Percentiles rank a stretch among this genome's conserved stretches.
Conservation (phyloP, 2,329 filamentous ascomycete genomes). For the Trichoderma guizhouense region DNA sequence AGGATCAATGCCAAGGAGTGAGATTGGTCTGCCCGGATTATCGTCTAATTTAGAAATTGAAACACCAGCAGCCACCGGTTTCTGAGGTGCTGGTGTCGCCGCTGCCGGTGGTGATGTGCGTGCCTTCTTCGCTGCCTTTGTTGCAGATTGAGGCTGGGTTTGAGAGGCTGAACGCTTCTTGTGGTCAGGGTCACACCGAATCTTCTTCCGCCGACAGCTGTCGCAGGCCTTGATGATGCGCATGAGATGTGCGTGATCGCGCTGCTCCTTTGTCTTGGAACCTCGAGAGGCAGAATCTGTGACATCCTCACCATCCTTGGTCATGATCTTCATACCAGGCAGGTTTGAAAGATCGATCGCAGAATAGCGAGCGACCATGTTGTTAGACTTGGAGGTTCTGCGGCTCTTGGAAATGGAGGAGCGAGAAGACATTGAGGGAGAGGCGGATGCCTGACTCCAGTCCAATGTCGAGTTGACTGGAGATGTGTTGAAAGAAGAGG, state of each 20-base stretch:
- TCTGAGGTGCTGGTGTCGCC: slow-evolving; percentile 19
- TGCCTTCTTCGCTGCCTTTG: slow-evolving; percentile 43
- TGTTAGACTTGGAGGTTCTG: slow-evolving; percentile 26
- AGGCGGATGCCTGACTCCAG: slow-evolving; percentile 40
- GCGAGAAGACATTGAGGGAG: slow-evolving; percentile 30
- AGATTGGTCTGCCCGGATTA: slow-evolving; percentile 1
- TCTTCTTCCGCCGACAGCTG: slow-evolving; percentile 60
- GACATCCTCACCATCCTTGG: slow-evolving; percentile 59
- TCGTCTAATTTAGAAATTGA: neutral
- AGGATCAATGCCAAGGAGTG: slow-evolving; percentile 21
- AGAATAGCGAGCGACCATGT: slow-evolving; percentile 29
- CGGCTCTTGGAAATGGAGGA: slow-evolving; percentile 26
- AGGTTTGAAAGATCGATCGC: slow-evolving; percentile 49
- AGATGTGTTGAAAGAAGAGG: slow-evolving; percentile 47
- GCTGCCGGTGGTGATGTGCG: slow-evolving; percentile 27
- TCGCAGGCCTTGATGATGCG: slow-evolving; percentile 66
- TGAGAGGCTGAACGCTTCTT: slow-evolving; percentile 44
- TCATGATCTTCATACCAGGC: slow-evolving; percentile 66
- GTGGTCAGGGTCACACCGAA: slow-evolving; percentile 59
- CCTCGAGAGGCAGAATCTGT: slow-evolving; percentile 60
- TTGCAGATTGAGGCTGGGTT: slow-evolving; percentile 27
- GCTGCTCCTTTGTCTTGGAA: slow-evolving; percentile 65
- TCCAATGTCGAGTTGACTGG: slow-evolving; percentile 48
- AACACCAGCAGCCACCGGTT: neutral
- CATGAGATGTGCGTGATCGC: slow-evolving; percentile 65